phyloP scores from a whole-genome alignment of 1,284 basidiomycete species.

The Malassezia psittaci region DNA sequence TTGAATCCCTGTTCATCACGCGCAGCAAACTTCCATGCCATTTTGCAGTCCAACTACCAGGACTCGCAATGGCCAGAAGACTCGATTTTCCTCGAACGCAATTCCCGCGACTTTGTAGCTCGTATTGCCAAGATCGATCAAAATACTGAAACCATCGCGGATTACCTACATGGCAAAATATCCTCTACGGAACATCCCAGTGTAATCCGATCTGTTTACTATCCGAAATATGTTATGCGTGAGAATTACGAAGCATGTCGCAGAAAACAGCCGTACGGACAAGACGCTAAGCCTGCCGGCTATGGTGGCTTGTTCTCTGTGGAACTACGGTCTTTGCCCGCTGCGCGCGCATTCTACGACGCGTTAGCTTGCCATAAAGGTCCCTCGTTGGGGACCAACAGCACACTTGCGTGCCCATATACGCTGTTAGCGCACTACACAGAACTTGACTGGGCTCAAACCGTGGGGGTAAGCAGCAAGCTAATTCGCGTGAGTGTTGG shows the following conservation, averaged over 20 bases:
- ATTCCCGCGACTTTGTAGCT: constrained; percentile 77
- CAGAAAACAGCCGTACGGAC: constrained; percentile 45
- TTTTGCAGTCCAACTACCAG: constrained; percentile 62
- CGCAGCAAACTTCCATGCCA: constrained; percentile 59
- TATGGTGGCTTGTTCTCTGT: constrained; percentile 87
- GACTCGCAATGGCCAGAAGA: constrained; percentile 85
- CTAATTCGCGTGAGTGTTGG: constrained; percentile 84
- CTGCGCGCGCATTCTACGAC: constrained; percentile 78
- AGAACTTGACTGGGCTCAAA: constrained; percentile 83
- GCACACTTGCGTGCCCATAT: constrained; percentile 86
- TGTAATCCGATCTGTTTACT: constrained; percentile 74
- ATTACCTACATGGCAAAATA: constrained; percentile 54
- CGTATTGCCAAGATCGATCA: constrained; percentile 69
- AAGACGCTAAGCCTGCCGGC: constrained; percentile 49
- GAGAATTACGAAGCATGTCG: constrained; percentile 65
- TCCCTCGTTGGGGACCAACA: constrained; percentile 87
- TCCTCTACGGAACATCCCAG: constrained; percentile 31
- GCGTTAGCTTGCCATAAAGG: constrained; percentile 74
- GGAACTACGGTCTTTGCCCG: constrained; percentile 63
- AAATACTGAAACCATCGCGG: constrained; percentile 73
- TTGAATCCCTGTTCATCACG: constrained; percentile 69
- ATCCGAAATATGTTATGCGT: constrained; percentile 71
- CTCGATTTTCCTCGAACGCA: constrained; percentile 92
- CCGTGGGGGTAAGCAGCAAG: constrained; percentile 71
- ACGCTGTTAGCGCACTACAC: constrained; percentile 82